Evolutionary conservation across 768 basidiomycete species (phyloP).

Genomic region (Russula foetens): DNA sequence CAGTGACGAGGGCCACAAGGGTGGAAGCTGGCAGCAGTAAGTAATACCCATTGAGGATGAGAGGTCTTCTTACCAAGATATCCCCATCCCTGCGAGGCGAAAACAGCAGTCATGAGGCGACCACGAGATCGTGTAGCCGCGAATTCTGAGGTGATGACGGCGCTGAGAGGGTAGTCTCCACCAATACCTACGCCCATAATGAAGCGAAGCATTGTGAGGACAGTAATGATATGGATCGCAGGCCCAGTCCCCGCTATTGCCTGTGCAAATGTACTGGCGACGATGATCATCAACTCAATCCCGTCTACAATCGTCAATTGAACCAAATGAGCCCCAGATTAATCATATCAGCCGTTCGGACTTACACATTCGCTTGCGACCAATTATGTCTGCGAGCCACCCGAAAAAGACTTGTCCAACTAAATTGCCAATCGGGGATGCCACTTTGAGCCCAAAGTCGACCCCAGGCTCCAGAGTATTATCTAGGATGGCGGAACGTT

Average conservation of each 20-base stretch:
- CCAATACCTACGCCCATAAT: slow-evolving; percentile 80
- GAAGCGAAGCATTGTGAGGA: slow-evolving; percentile 77
- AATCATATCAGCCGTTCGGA: slow-evolving; percentile 22
- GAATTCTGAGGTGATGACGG: slow-evolving; percentile 86
- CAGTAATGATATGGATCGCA: slow-evolving; percentile 65
- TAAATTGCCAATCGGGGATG: slow-evolving; percentile 35
- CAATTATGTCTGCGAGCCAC: slow-evolving; percentile 37
- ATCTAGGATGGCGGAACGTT: slow-evolving; percentile 12
- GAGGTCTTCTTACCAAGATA: slow-evolving; percentile 49
- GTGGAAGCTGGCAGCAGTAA: slow-evolving; percentile 41
- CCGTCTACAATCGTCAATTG: slow-evolving; percentile 39
- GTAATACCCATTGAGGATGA: background rate
- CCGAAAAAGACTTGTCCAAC: slow-evolving; percentile 39
- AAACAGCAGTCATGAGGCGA: slow-evolving; percentile 84
- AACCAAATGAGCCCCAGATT: background rate
- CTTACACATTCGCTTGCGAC: slow-evolving; percentile 52
- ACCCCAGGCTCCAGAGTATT: slow-evolving; percentile 33
- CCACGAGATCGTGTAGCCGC: slow-evolving; percentile 74
- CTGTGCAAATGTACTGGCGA: slow-evolving; percentile 71
- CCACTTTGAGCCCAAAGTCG: slow-evolving; percentile 36
- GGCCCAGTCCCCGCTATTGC: slow-evolving; percentile 67
- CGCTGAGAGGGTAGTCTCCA: slow-evolving; percentile 81
- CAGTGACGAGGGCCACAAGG: slow-evolving; percentile 55
- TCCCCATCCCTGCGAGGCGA: slow-evolving; percentile 84
- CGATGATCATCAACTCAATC: slow-evolving; percentile 73